Conservation (phyloP, 768 basidiomycete species). For the Phanerochaete carnosa region DNA sequence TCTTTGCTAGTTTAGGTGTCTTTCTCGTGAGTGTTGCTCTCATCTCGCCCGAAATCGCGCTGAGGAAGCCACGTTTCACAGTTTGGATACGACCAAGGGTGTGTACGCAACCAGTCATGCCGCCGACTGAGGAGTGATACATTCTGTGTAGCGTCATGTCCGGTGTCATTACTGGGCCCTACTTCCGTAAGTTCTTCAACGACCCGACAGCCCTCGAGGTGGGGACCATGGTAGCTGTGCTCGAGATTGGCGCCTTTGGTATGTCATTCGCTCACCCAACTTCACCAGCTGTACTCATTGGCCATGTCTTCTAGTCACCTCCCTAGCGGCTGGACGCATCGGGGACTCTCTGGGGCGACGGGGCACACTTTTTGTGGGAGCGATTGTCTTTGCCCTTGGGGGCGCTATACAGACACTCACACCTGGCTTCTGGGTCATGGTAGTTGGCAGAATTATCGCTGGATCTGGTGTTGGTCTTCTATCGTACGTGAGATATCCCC, state of each 20-base stretch:
- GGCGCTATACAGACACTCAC: constrained; percentile 86
- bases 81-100: constrained; percentile 92
- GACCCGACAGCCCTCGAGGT: constrained; percentile 69
- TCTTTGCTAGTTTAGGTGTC: constrained; percentile 81
- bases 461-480: constrained; percentile 90
- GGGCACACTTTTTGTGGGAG: constrained; percentile 81
- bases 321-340: constrained; percentile 82
- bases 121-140: constrained; percentile 5
- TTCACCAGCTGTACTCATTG: not conserved
- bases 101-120: constrained; percentile 11
- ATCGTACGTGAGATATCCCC: constrained; percentile 54
- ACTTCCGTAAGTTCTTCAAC: constrained; percentile 81
- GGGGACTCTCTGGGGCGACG: constrained; percentile 85
- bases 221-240: constrained; percentile 95
- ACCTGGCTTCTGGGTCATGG: constrained; percentile 74
- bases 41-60: not conserved
- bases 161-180: constrained; percentile 85
- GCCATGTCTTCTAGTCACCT: constrained; percentile 61
- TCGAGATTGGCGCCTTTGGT: constrained; percentile 92
- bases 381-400: constrained; percentile 80
- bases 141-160: constrained; percentile 67
- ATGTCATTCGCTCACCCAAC: constrained; percentile 23
- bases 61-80: constrained; percentile 22
- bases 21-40: constrained; percentile 60
- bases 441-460: constrained; percentile 76